A percentile compares a stretch with the other conserved stretches of the same genome.
These are phyloP conservation scores for Stemphylium lycopersici DNA, from an alignment of 2,329 filamentous ascomycete species.

Conservation along the genomic window DNA sequence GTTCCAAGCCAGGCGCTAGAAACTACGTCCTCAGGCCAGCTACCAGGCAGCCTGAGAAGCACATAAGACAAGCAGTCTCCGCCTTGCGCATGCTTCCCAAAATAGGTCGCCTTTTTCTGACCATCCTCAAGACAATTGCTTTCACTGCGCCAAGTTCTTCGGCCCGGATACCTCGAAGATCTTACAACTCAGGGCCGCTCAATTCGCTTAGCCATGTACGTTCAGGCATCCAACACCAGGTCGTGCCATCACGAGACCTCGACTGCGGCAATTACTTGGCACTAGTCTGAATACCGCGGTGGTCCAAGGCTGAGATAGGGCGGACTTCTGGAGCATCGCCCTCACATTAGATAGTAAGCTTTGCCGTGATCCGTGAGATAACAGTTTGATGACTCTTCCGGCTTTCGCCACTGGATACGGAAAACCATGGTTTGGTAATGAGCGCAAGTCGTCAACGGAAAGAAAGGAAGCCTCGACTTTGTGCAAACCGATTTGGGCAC, in stretches of 20 bases:
- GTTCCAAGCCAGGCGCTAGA: not conserved
- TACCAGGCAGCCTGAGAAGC: too few relatives aligned
- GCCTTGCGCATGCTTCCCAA: not conserved
- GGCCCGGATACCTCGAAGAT: conserved; percentile 9
- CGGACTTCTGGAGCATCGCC: not conserved
- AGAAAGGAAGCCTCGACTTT: too few relatives aligned
- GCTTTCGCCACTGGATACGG: not conserved
- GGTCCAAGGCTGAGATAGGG: conserved; percentile 15
- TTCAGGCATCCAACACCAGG: not conserved
- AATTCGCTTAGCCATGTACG: conserved; percentile 12
- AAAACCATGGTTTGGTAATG: not conserved
- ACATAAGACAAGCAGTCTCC: not conserved
- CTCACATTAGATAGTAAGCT: conserved; percentile 1
- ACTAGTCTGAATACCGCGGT: conserved; percentile 12
- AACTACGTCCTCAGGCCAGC: not conserved
- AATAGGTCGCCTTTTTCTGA: not conserved
- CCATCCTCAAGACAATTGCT: not conserved
- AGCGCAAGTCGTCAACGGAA: not conserved
- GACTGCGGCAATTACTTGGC: not conserved
- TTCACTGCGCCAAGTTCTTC: conserved; percentile 14
- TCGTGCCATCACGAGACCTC: conserved; percentile 13
- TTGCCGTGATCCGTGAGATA: conserved; percentile 7
- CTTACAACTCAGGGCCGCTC: not conserved
- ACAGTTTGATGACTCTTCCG: not conserved
- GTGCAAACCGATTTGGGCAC: too few relatives aligned